Evolutionary conservation across 1,284 basidiomycete genomes (phyloP).

Genomic region (Cystobasidium pallidum): DNA sequence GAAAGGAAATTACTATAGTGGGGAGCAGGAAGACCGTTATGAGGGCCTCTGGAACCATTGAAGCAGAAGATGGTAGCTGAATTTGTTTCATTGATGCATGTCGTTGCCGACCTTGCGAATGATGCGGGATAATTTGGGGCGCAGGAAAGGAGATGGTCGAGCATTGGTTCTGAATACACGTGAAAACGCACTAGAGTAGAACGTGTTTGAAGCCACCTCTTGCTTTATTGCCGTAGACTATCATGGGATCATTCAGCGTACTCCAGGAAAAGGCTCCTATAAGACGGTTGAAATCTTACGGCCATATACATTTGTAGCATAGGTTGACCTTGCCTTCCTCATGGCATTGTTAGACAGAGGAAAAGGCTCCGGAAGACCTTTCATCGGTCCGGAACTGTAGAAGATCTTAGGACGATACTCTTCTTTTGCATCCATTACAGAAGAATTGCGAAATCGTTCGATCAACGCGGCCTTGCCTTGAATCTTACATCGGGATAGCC

Average conservation of each 20-base stretch:
- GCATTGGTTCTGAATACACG: no score
- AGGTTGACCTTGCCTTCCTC: constrained; percentile 27
- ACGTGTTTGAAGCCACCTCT: constrained; percentile 20
- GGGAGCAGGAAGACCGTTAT: no score
- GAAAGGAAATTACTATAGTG: no score
- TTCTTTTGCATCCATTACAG: constrained; percentile 55
- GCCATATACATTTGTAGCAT: constrained; percentile 31
- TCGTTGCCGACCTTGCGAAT: not conserved
- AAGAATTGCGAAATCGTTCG: constrained; percentile 56
- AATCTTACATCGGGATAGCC: no score
- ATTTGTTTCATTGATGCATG: not conserved
- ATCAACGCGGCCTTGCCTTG: constrained; percentile 80
- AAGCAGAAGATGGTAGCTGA: not conserved
- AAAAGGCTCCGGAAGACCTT: constrained; percentile 76
- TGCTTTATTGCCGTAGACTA: constrained; percentile 38
- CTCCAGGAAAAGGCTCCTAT: not conserved
- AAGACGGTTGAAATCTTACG: not conserved
- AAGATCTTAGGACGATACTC: constrained; percentile 86
- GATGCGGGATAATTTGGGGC: no score
- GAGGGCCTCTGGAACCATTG: no score
- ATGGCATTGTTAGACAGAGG: constrained; percentile 58
- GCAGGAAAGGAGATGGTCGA: no score
- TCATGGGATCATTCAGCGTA: not conserved
- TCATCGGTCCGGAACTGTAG: constrained; percentile 70
- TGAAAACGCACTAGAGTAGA: not conserved